Percentiles rank a stretch among this genome's conserved stretches.
Conservation (phyloP, 352 stramenopile species). For the Globisporangium recalcitrans region DNA sequence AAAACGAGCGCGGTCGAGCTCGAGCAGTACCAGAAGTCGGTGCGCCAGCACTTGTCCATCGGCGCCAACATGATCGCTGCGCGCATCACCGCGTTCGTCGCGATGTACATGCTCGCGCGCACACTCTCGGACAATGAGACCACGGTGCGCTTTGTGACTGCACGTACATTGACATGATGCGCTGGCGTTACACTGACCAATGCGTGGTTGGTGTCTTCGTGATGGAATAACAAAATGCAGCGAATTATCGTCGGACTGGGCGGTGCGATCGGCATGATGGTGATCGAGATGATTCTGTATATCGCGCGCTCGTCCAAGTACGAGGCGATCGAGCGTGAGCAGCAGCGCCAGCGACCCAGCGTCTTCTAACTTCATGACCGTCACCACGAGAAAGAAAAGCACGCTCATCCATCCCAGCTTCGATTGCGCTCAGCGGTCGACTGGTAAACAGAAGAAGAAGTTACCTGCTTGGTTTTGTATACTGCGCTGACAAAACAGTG, state of each 20-base stretch:
- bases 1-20: conserved; percentile 43
- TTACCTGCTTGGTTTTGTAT: neutral
- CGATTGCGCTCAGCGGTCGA: neutral
- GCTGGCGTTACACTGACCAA: neutral
- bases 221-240: conserved; percentile 23
- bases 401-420: neutral
- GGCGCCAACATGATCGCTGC: conserved; percentile 84
- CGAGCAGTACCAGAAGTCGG: conserved; percentile 52
- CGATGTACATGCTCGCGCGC: conserved; percentile 67
- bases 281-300: conserved; percentile 86
- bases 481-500: neutral
- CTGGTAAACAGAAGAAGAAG: neutral
- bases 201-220: neutral
- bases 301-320: conserved; percentile 71
- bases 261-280: conserved; percentile 80
- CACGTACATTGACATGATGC: conserved; percentile 1
- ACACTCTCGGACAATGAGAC: conserved; percentile 74
- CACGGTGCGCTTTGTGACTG: conserved; percentile 31
- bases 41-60: conserved; percentile 74
- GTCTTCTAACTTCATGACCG: conserved; percentile 22
- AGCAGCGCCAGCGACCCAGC: conserved; percentile 26
- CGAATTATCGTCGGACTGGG: conserved; percentile 58
- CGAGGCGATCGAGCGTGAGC: conserved; percentile 47
- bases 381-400: neutral
- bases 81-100: conserved; percentile 73